Evolutionary conservation across 441 rosid genomes (phyloP), one percentile per base, ranked within the genome.

Genomic region (Populus hybrid): DNA sequence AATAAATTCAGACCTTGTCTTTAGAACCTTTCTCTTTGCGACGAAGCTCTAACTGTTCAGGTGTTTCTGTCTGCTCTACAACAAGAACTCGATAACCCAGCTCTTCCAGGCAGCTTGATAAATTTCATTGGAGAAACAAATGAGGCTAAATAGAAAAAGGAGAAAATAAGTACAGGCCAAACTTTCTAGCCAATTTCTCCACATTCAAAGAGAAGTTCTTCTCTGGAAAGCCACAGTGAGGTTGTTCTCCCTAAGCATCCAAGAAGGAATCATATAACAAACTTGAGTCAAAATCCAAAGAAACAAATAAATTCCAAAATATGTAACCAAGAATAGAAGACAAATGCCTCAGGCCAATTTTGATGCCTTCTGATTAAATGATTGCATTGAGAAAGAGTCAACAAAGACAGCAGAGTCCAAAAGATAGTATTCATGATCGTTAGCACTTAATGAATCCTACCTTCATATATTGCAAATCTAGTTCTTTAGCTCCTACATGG

Each of bases 201-300:
- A 89, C 86, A 85, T 97, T 91, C 88, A 92, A 82, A 40, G 97
- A 88, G 83, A 93, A 97, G 86, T 94, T 97, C 82, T 78, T 93
- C 90, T 97, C 99, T 6, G 99, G 99, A 89, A 97, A 97, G 76
- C 99, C 99, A 90, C 99, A 97, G 80, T 97, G 99, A 71, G 99
- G 99, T 84, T 97, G 99, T 68, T 92, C 99, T 75, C 99, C 99
- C 99, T 97, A 67, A n/a, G 72, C 70, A 84, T 69, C 72, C 69
- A 77, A 38, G 61, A 63, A 73, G 66, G 34, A 70, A 57, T 28
- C 80, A 82, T 68, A 38, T 76, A 79, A n/a, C 74, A 34, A 28
- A 70, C 36, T 72, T 35, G 21, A 2, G 11, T 69, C 76, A 80
- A 76, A 71, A 72, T 32, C 30, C 26, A 46, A 68, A 68, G 32